Evolutionary conservation across 169 alveolate species (phyloP), one percentile per base, ranked within the genome.

Genomic region (Plasmodium cynomolgi): DNA sequence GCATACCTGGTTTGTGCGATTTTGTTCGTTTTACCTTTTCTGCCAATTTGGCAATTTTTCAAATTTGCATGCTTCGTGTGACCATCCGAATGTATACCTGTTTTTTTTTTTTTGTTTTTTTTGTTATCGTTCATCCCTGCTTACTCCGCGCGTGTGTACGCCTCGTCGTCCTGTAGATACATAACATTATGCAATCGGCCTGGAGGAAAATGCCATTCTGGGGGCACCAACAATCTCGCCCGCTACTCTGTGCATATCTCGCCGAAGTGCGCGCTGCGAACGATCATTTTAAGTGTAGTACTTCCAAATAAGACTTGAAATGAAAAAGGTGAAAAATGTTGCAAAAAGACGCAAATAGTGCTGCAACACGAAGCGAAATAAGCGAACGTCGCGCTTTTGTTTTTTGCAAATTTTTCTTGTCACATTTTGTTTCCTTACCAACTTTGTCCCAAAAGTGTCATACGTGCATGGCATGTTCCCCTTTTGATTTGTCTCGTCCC

Each of bases 111-210:
- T 62, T 26, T 26, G 17, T 20, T 62, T 41, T 62, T 33, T 50
- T 54, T 73, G 74, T 73, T 37, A n/a, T 29, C 79, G 62, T n/a
- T 17, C 72, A 58, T 58, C 71, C 34, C 17, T 58, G 39, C 20
- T 84, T 26, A 54, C 47, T 31, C 68, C 41, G 26, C 68, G 80
- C 74, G 81, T 29, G 84, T 74, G 79, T 85, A 54, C 71, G 20
- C 68, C 77, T 85, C 56, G 72, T 85, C 71, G 72, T 85, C 71
- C 93, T 85, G 93, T 85, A 85, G 93, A 56, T 85, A 85, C 93
- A 85, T 85, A 31, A 11, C 37, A 74, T 50, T 56, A 85, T 85
- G 31, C 56, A 26, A 31, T 26, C 77, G 37, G 4, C 29, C 44
- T 62, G 73, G 31, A 31, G 74, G 58, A 47, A 29, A 62, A 1